These are phyloP conservation scores for Solanum stenotomum DNA, from an alignment of 257 asterid genomes.

Conservation along the genomic window DNA sequence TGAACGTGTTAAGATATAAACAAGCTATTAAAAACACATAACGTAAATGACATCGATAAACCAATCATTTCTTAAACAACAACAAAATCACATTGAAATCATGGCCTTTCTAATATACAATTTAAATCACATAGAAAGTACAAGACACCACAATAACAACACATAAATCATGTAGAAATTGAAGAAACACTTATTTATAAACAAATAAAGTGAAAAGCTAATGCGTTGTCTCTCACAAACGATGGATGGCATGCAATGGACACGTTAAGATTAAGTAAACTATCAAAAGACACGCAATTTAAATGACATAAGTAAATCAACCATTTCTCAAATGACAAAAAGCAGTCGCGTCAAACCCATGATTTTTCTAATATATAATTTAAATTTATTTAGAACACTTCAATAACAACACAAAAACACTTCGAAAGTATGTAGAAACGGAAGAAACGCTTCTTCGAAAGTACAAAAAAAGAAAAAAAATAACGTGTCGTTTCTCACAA, in stretches of 20 bases:
- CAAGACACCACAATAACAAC: not conserved
- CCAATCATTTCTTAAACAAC: not conserved
- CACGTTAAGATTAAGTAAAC: not conserved
- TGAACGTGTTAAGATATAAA: not conserved
- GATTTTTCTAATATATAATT: no score
- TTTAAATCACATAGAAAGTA: not conserved
- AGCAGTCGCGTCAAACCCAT: not conserved
- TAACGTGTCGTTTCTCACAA: not conserved
- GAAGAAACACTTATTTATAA: not conserved
- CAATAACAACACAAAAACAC: not conserved
- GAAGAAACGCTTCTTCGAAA: no score
- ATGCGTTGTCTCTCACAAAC: not conserved
- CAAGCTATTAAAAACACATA: not conserved
- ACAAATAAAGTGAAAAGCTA: not conserved
- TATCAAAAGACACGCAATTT: no score
- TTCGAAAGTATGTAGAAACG: not conserved
- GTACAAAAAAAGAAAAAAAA: no score
- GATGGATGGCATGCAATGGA: not conserved
- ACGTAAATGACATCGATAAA: not conserved
- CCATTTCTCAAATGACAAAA: not conserved
- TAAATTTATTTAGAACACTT: no score
- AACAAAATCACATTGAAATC: not conserved
- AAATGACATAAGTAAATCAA: not conserved
- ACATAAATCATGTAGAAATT: not conserved
- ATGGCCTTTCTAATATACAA: not conserved